Evolutionary conservation across 208 protist genomes (phyloP), one percentile per base, ranked within the genome.

Genomic region (Acanthamoeba healyi): DNA sequence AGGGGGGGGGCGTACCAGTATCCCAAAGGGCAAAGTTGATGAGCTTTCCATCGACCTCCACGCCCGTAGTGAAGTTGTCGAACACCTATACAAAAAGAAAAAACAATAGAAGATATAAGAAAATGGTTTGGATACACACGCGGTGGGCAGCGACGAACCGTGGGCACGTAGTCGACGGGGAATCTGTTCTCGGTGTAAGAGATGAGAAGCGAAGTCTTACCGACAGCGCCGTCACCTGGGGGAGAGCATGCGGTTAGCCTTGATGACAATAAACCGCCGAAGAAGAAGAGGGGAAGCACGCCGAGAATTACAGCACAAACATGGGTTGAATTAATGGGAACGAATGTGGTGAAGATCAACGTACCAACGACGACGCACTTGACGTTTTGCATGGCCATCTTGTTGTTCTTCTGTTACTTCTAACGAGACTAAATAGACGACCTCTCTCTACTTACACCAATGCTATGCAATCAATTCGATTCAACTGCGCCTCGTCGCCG

Each of bases 51-150:
- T 87, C 74, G 58, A 87, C 81, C 44, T 96, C 96, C 58, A 61
- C 95, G 10, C 65, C 86, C 4, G 95, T 81, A 65, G 95, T 96
- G 89, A 97, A 96, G 17, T 97, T 96, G 44, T 92, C 81, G 81
- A 91, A 88, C 19, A 94, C 88, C 38, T 97, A 19, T 29, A 5
- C 29, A 70, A 36, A 14, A 36, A 12, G n/a, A 34, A 26, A 61
- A 36, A 65, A 63, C n/a, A 70, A 36, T 36, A 7, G 51, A 42
- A 10, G n/a, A n/a, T n/a, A n/a, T n/a, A n/a, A n/a, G n/a, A 32
- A 63, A 34, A 26, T 17, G 51, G 46, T 29, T n/a, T n/a, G n/a
- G n/a, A n/a, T n/a, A n/a, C n/a, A n/a, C n/a, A n/a, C n/a, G n/a
- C n/a, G 51, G 79, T 22, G 7, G 29, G 4, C 5, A 29, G 34